Evolutionary conservation across 805 yeast species (phyloP).

Genomic region (Wickerhamomyces bovis): DNA sequence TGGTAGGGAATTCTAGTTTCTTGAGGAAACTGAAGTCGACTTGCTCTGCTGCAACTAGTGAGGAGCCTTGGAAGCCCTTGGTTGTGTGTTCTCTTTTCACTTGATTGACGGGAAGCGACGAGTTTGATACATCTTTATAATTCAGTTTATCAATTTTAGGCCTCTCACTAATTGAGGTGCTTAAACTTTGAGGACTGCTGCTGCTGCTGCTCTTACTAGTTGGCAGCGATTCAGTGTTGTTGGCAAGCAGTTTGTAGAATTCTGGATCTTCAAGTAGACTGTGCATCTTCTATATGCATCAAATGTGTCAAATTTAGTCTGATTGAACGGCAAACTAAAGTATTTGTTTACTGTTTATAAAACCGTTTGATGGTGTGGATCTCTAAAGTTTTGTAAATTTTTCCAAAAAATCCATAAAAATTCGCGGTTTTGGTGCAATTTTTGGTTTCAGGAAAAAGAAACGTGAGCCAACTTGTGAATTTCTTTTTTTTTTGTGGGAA

Average conservation of each 20-base stretch:
- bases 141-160: not conserved
- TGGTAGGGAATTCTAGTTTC: slow-evolving; percentile 8
- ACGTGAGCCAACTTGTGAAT: not conserved
- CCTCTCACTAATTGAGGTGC: not conserved
- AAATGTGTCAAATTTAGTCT: not conserved
- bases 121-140: not conserved
- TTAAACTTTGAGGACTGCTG: slow-evolving; percentile 2
- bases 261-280: slow-evolving; percentile 20
- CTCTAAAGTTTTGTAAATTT: not conserved
- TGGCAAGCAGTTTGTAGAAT: slow-evolving; percentile 17
- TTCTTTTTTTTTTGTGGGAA: too few relatives aligned
- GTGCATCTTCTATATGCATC: slow-evolving; percentile 10
- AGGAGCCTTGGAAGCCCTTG: not conserved
- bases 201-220: slow-evolving; percentile 1
- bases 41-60: not conserved
- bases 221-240: slow-evolving; percentile 11
- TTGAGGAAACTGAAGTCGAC: slow-evolving; percentile 10
- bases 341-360: too few relatives aligned
- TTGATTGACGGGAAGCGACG: not conserved
- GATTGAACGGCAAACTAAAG: not conserved
- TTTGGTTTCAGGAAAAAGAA: not conserved
- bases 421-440: not conserved
- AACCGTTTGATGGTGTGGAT: not conserved
- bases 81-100: not conserved
- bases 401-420: not conserved